A percentile compares a stretch with the other conserved stretches of the same genome.
phyloP scores from a whole-genome alignment of 352 stramenopile species.

The Phytophthora sojae region DNA sequence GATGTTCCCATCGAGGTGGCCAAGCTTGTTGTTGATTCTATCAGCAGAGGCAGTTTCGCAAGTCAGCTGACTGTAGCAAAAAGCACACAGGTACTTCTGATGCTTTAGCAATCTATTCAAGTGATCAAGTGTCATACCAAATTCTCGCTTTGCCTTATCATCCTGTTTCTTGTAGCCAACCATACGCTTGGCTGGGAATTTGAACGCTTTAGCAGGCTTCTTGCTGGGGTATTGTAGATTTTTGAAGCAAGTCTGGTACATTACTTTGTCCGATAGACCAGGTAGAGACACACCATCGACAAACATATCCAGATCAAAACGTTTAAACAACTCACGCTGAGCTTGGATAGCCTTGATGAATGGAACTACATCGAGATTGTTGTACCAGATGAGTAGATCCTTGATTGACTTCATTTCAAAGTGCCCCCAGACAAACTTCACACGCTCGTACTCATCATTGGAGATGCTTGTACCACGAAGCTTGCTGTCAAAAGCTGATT shows the following conservation, averaged over 20 bases:
- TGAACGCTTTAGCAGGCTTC: not conserved
- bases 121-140: conserved; percentile 27
- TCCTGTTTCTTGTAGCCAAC: not conserved
- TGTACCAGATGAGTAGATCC: not conserved
- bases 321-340: not conserved
- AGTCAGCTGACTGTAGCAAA: too few species aligned
- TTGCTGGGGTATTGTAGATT: not conserved
- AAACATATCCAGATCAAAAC: not conserved
- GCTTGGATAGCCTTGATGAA: not conserved
- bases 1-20: too few species aligned
- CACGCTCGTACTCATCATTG: not conserved
- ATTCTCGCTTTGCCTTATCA: conserved; percentile 6
- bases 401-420: not conserved
- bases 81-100: conserved; percentile 28
- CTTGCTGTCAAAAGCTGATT: not conserved
- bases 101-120: conserved; percentile 22
- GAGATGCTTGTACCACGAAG: not conserved
- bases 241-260: not conserved
- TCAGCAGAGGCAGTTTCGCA: too few species aligned
- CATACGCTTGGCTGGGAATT: not conserved
- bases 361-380: not conserved
- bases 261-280: not conserved
- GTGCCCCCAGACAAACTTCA: not conserved
- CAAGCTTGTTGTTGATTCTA: too few species aligned
- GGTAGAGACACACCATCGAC: not conserved